A percentile compares a stretch with the other conserved stretches of the same genome.
Evolutionary conservation across 1,139 yeast genomes (phyloP).

Genomic region (Diutina scorzettiae): DNA sequence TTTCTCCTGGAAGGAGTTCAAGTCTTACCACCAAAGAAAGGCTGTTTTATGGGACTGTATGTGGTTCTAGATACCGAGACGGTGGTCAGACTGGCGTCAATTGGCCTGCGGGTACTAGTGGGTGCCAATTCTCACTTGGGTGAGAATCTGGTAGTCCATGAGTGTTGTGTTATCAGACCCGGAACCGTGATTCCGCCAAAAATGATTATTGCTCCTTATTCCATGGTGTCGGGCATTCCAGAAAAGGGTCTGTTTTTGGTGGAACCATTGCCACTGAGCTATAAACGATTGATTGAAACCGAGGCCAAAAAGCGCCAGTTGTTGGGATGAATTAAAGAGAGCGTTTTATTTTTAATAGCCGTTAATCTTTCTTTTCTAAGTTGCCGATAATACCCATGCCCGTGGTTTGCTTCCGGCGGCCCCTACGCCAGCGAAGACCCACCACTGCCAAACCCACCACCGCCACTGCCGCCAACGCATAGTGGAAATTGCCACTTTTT

Average conservation of each 20-base stretch:
- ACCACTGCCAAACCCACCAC: not conserved
- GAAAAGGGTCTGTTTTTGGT: not conserved
- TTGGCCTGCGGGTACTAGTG: conserved; percentile 48
- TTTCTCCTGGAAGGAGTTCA: conserved; percentile 19
- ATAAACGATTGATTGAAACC: conserved; percentile 28
- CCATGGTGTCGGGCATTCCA: conserved; percentile 30
- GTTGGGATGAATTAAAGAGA: conserved; percentile 10
- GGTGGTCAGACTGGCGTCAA: conserved; percentile 29
- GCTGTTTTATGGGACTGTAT: conserved; percentile 38
- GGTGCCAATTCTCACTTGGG: conserved; percentile 31
- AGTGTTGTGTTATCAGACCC: conserved; percentile 43
- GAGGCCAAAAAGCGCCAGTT: conserved; percentile 27
- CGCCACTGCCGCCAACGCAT: conserved; percentile 10
- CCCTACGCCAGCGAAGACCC: conserved; percentile 6
- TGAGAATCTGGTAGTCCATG: conserved; percentile 42
- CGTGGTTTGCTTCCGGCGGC: conserved; percentile 3
- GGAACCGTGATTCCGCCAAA: conserved; percentile 42
- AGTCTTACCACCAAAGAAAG: conserved; percentile 22
- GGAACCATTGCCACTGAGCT: conserved; percentile 24
- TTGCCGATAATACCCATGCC: conserved; percentile 13
- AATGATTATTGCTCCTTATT: conserved; percentile 49
- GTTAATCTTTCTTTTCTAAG: conserved; percentile 14
- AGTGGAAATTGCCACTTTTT: conserved; percentile 33
- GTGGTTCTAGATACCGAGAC: conserved; percentile 38
- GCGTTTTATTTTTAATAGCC: not conserved